Evolutionary conservation across 2,329 filamentous ascomycete species (phyloP).

Genomic region (Penicillium rolfsii): DNA sequence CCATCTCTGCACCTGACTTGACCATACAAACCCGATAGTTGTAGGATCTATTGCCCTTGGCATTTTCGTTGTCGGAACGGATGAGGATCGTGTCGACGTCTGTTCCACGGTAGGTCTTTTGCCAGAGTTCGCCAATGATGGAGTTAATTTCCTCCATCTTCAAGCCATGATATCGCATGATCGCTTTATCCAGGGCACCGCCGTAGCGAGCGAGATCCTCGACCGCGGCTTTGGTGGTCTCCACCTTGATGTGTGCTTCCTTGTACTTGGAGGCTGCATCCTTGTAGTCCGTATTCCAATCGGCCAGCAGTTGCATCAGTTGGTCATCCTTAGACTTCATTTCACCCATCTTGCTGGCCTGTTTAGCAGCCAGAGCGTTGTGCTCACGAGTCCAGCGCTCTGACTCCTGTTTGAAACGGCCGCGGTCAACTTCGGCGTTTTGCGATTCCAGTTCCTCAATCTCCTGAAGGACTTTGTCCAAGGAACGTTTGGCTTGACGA

Average conservation of each 20-base stretch:
- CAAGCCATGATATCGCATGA: conserved; percentile 93
- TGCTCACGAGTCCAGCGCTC: conserved; percentile 67
- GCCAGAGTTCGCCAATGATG: conserved; percentile 96
- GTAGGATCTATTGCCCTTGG: conserved; percentile 77
- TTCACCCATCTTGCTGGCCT: conserved; percentile 72
- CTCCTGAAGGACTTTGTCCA: conserved; percentile 69
- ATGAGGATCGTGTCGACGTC: conserved; percentile 97
- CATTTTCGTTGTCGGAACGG: conserved; percentile 81
- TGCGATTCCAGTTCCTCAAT: conserved; percentile 75
- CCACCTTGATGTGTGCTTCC: conserved; percentile 84
- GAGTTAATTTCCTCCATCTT: conserved; percentile 99
- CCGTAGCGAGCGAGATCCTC: conserved; percentile 85
- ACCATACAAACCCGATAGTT: conserved; percentile 99
- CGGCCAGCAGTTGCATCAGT: conserved; percentile 69
- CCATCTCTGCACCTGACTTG: conserved; percentile 96
- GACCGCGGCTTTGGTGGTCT: conserved; percentile 88
- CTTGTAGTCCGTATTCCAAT: conserved; percentile 87
- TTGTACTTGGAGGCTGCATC: conserved; percentile 79
- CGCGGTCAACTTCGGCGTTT: conserved; percentile 81
- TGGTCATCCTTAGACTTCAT: conserved; percentile 86
- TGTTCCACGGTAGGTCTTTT: conserved; percentile 92
- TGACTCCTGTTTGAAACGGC: conserved; percentile 72
- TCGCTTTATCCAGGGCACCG: conserved; percentile 86
- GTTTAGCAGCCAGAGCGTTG: conserved; percentile 71
- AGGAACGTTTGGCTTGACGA: conserved; percentile 70